Conservation (phyloP, 2,329 filamentous ascomycete genomes). For the Paecilomyces dactylethromorphus region DNA sequence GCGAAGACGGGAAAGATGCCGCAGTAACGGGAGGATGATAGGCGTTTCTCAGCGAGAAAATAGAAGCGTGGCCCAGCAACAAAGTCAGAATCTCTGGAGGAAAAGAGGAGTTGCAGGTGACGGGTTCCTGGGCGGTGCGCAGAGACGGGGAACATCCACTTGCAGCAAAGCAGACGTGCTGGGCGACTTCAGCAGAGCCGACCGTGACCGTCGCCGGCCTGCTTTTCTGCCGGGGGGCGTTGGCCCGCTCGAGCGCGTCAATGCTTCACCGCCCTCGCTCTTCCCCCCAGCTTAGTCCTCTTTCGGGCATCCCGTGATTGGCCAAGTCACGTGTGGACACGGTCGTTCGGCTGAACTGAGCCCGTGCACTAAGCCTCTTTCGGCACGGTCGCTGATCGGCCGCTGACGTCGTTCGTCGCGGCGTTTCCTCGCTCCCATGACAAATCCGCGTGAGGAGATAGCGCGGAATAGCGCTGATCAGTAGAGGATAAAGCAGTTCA, state of each 20-base stretch:
- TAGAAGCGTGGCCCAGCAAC: constrained; percentile 3
- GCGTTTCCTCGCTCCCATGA: background rate
- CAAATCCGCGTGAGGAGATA: constrained; percentile 2
- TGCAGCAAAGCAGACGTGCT: background rate
- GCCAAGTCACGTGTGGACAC: background rate
- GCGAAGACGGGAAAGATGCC: background rate
- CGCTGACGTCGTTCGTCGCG: background rate
- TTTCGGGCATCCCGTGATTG: constrained; percentile 1
- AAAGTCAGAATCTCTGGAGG: background rate
- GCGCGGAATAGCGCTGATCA: constrained; percentile 6
- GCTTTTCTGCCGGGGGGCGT: background rate
- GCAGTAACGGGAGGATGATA: constrained; percentile 1
- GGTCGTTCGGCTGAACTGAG: background rate
- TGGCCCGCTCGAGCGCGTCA: background rate
- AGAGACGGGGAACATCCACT: background rate
- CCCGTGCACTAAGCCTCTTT: background rate
- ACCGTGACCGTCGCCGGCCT: background rate
- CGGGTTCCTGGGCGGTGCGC: background rate
- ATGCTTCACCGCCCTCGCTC: background rate
- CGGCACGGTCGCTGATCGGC: background rate
- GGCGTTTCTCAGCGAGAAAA: constrained; percentile 1
- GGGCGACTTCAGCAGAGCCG: background rate
- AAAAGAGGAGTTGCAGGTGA: constrained; percentile 1
- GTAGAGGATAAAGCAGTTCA: constrained; percentile 3
- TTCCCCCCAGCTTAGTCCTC: background rate